phyloP scores from a whole-genome alignment of 2,329 filamentous ascomycete genomes.

The Amylocarpus encephaloides region DNA sequence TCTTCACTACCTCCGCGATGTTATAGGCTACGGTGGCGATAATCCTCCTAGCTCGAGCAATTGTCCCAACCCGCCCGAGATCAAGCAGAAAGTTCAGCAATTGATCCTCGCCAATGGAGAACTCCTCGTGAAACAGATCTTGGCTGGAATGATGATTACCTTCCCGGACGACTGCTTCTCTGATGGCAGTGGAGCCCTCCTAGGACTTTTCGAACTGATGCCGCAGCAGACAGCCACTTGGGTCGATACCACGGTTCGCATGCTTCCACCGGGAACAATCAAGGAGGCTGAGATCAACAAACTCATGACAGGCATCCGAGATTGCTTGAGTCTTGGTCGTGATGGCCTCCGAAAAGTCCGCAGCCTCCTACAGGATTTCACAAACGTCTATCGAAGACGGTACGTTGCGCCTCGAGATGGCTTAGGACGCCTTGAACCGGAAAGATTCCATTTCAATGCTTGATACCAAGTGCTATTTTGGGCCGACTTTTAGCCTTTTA shows the following conservation, averaged over 20 bases:
- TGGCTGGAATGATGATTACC: conserved; percentile 99
- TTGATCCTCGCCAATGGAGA: conserved; percentile 67
- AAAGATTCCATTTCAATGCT: conserved; percentile 69
- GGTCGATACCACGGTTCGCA: conserved; percentile 75
- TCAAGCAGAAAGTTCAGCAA: conserved; percentile 66
- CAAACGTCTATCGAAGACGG: conserved; percentile 83
- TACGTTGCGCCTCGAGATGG: conserved; percentile 95
- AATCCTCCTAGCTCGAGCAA: conserved; percentile 58
- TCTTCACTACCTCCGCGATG: conserved; percentile 85
- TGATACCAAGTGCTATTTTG: conserved; percentile 11
- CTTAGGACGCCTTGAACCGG: conserved; percentile 77
- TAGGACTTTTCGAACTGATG: conserved; percentile 81
- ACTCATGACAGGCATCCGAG: conserved; percentile 72
- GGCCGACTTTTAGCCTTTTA: not conserved
- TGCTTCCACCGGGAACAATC: conserved; percentile 78
- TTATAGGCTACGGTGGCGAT: conserved; percentile 80
- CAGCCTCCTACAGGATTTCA: conserved; percentile 88
- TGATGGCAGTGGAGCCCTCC: conserved; percentile 86
- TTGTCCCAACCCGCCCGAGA: conserved; percentile 58
- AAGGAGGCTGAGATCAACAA: conserved; percentile 73
- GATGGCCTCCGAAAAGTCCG: conserved; percentile 68
- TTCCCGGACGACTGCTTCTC: conserved; percentile 95
- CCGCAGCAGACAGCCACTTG: conserved; percentile 73
- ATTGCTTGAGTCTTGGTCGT: conserved; percentile 62
- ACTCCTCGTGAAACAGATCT: conserved; percentile 74